Base-by-base conservation (phyloP, 148 eudicot species). In the Nyssa sinensis region DNA sequence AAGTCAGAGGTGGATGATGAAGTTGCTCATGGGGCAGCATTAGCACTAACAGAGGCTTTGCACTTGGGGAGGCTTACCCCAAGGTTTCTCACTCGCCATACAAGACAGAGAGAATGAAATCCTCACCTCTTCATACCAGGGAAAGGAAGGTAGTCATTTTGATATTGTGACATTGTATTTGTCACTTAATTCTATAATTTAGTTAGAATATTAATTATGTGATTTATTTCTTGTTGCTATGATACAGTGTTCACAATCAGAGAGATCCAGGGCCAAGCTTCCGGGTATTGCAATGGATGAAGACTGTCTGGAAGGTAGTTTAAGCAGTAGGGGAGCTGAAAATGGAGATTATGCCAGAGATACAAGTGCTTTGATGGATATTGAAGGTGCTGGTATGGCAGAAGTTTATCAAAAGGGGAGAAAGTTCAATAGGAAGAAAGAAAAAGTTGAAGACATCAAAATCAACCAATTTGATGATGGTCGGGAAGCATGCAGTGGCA, bases 61-160 rank as follows among this genome's bases (percentile, higher is more conserved):
- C 93, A 93, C 64, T n/a, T 88, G 92, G 79, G 98, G 93, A 58
- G 94, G 94, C n/a, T 70, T 89, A 90, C 69, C 96, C 90, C 27
- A 91, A 89, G 75, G 81, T 80, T 29, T 95, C 93, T 74, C 89
- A 84, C 65, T 80, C 89, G 60, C 97, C 90, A n/a, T 81, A 66
- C 61, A 88, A 74, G 73, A 89, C 79, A 57, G 84, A 81, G 63
- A 47, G 33, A 57, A 67, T 60, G 32, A 64, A 57, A 62, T 73
- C 89, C 8, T 85, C 87, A 57, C 88, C 91, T 69, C 79, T 62
- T 72, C 62, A 73, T 77, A 74, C 64, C 41, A 65, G 79, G 75
- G 84, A 77, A 82, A 85, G 76, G 78, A 82, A 75, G 87, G 89
- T 92, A 84, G 75, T 74, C 34, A 25, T 61, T 37, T 74, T 44